Base-by-base conservation (phyloP, 1,139 yeast genomes). In the Geotrichum aggregatum region DNA sequence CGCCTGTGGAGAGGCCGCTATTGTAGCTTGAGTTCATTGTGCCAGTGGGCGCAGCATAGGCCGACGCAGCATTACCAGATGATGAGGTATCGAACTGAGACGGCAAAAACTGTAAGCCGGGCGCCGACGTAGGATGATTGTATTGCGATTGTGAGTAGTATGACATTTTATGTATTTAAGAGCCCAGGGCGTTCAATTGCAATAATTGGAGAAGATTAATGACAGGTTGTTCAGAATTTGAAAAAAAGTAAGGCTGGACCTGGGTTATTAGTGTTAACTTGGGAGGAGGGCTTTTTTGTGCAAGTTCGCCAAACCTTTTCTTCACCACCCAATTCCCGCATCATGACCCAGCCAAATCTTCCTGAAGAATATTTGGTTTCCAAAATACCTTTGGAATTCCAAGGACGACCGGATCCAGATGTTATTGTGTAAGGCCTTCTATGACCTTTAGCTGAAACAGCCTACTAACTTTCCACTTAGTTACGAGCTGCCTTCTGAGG, bases 41-140 rank as follows among this genome's bases (percentile, higher is more conserved):
- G 31, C 56, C 45, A 8, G 46, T 35, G 7, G 48, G 47, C 22
- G 44, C 42, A 18, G 50, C 19, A 28, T 49, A 47, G 10, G 43
- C 41, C 18, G 55, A 40, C 21, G 54, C 24, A 2, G 58, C n/a
- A 35, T 33, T 46, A 4, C 33, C 31, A 14, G 22, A 16, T 3
- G 54, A 34, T 6, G 50, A 18, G 18, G 48, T 16, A n/a, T 44
- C 62, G 31, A 60, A 60, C 35, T 60, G 60, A n/a, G 62, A 55
- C 8, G 61, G 56, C 40, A 59, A 56, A 41, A 60, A 58, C 33
- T 58, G 60, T 7, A 58, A 52, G 31, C 59, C 59, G 10, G 52
- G 47, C 16, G 52, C 13, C 18, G 36, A 11, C 16, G 36, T 6
- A 16, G 19, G 19, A 10, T 34, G 36, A n/a, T 40, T 39, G 43